Percentiles rank a stretch among this genome's conserved stretches.
phyloP scores from a whole-genome alignment of 441 rosid genomes.

The Jatropha multifida region DNA sequence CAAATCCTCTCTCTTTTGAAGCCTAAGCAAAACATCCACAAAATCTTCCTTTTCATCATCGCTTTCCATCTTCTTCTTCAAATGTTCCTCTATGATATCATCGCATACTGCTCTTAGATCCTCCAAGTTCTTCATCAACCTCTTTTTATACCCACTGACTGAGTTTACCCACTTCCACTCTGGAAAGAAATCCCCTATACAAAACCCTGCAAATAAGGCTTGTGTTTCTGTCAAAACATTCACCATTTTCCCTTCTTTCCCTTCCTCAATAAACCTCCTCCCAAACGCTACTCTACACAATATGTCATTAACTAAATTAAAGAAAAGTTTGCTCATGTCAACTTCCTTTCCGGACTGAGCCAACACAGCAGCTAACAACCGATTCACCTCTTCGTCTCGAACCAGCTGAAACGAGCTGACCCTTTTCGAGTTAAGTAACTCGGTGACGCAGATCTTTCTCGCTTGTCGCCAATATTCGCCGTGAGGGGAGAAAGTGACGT shows the following conservation, averaged over 20 bases:
- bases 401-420: slow-evolving; percentile 25
- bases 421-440: slow-evolving; percentile 36
- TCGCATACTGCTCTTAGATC: slow-evolving; percentile 31
- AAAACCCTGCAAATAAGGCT: slow-evolving; percentile 31
- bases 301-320: slow-evolving; percentile 25
- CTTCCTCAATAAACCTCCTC: slow-evolving; percentile 25
- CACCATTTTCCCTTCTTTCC: slow-evolving; percentile 12
- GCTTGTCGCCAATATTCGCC: slow-evolving; percentile 47
- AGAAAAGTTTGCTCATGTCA: slow-evolving; percentile 32
- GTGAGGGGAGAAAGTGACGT: slow-evolving; percentile 39
- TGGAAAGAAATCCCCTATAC: slow-evolving; percentile 35
- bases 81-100: slow-evolving; percentile 32
- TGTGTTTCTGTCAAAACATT: slow-evolving; percentile 30
- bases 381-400: slow-evolving; percentile 36
- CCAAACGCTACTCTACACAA: slow-evolving; percentile 34
- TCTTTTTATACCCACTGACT: slow-evolving; percentile 24
- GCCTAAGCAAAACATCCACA: slow-evolving; percentile 33
- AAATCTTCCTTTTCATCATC: slow-evolving; percentile 26
- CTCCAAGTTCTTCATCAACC: slow-evolving; percentile 27
- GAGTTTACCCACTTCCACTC: slow-evolving; percentile 29
- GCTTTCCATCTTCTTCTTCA: slow-evolving; percentile 10
- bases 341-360: slow-evolving; percentile 17
- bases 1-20: slow-evolving; percentile 24
- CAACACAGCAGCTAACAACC: slow-evolving; percentile 20
- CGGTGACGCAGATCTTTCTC: slow-evolving; percentile 37